phyloP scores from a whole-genome alignment of 2,329 filamentous ascomycete species.

The Lomentospora prolificans region DNA sequence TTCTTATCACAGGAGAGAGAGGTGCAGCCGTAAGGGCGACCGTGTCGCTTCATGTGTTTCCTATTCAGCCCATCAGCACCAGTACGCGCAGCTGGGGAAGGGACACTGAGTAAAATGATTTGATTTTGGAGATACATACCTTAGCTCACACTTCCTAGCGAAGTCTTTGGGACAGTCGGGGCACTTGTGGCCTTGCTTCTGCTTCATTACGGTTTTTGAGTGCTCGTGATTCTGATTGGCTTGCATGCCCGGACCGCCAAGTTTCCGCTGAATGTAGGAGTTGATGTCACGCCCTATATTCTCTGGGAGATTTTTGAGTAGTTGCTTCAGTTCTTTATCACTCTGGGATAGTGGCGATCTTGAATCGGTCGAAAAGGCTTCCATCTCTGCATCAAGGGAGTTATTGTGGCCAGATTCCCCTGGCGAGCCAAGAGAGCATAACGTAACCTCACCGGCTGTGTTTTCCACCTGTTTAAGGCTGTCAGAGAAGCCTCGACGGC shows the following conservation, averaged over 20 bases:
- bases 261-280: constrained; percentile 16
- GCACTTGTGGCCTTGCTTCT: constrained; percentile 19
- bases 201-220: neutral
- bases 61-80: constrained; percentile 31
- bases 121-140: constrained; percentile 28
- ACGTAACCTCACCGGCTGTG: too few relatives aligned
- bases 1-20: constrained; percentile 56
- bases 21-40: constrained; percentile 74
- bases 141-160: constrained; percentile 44
- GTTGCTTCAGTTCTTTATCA: too few relatives aligned
- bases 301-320: neutral
- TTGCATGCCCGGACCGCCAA: neutral
- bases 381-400: too few relatives aligned
- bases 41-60: constrained; percentile 78
- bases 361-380: too few relatives aligned
- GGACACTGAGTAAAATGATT: too few relatives aligned
- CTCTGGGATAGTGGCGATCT: neutral
- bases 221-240: neutral
- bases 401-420: too few relatives aligned
- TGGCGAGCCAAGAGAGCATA: too few relatives aligned
- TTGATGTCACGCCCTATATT: too few relatives aligned
- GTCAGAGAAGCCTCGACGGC: too few relatives aligned
- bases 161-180: constrained; percentile 35
- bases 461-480: too few relatives aligned
- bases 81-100: neutral